Conservation (phyloP, 2,329 filamentous ascomycete genomes). For the Monilinia fructicola region DNA sequence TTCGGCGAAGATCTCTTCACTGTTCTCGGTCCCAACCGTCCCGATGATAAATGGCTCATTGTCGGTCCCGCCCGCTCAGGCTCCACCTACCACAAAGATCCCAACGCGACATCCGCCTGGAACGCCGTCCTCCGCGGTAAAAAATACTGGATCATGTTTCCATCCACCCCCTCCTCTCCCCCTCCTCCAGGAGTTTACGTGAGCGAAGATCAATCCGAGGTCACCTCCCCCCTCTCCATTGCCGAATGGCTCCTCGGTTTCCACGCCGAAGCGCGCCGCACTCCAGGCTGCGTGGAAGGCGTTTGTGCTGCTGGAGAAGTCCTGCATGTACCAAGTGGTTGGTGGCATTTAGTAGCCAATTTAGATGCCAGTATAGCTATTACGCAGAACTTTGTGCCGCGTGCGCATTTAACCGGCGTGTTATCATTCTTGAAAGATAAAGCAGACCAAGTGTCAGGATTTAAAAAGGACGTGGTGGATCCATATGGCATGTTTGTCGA, state of each 20-base stretch:
- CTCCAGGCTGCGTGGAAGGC: conserved; percentile 78
- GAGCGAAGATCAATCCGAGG: conserved; percentile 84
- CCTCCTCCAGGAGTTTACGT: conserved; percentile 85
- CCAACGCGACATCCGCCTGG: conserved; percentile 78
- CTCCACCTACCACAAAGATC: conserved; percentile 90
- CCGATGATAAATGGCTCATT: conserved; percentile 90
- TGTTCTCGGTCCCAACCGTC: conserved; percentile 72
- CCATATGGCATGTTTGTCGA: conserved; percentile 74
- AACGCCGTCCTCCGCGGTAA: conserved; percentile 86
- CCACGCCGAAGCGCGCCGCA: conserved; percentile 75
- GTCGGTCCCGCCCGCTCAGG: conserved; percentile 83
- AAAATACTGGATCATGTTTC: conserved; percentile 99
- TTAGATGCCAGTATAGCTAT: conserved; percentile 80
- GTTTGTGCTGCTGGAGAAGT: conserved; percentile 84
- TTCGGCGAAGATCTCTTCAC: conserved; percentile 87
- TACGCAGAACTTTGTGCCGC: conserved; percentile 92
- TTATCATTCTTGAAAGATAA: conserved; percentile 80
- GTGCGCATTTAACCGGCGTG: conserved; percentile 67
- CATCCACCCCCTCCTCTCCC: conserved; percentile 53
- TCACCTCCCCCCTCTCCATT: conserved; percentile 90
- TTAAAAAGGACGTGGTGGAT: conserved; percentile 67
- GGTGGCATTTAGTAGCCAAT: conserved; percentile 97
- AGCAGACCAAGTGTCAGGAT: conserved; percentile 83
- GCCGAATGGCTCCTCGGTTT: conserved; percentile 95
- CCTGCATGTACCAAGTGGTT: conserved; percentile 87